Percentiles rank a stretch among this genome's conserved stretches.
phyloP scores from a whole-genome alignment of 257 asterid species.

The Przewalskia tangutica region DNA sequence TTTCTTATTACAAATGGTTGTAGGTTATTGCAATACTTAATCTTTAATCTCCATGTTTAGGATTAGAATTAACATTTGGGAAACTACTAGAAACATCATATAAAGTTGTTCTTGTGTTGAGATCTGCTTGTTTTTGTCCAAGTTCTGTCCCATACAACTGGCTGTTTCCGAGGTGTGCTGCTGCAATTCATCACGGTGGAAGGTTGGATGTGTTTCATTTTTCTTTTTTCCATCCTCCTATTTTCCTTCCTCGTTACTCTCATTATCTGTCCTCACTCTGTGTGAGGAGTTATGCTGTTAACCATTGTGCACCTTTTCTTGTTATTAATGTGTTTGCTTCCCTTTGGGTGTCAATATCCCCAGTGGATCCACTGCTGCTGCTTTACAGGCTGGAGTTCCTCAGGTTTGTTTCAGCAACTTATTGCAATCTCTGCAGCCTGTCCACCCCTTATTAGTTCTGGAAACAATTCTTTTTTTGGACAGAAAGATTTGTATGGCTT shows the following conservation, averaged over 20 bases:
- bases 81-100: not conserved
- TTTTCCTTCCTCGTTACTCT: not conserved
- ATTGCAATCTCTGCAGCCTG: not conserved
- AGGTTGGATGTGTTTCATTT: constrained; percentile 38
- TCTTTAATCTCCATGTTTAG: not conserved
- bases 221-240: not conserved
- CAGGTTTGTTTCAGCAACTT: constrained; percentile 48
- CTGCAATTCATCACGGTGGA: constrained; percentile 94
- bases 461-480: not conserved
- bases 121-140: constrained; percentile 1
- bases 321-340: constrained; percentile 5
- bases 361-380: constrained; percentile 97
- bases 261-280: not conserved
- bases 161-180: constrained; percentile 85
- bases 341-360: constrained; percentile 6
- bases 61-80: not conserved
- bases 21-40: not conserved
- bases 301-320: constrained; percentile 1
- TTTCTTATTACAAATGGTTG: not conserved
- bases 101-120: constrained; percentile 5
- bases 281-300: not conserved
- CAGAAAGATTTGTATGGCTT: not conserved
- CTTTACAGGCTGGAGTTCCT: constrained; percentile 77
- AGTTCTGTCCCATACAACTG: constrained; percentile 73
- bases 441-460: not conserved